These are phyloP conservation scores for Halteria grandinella DNA, from an alignment of 73 alveolate genomes.

Conservation along the genomic window DNA sequence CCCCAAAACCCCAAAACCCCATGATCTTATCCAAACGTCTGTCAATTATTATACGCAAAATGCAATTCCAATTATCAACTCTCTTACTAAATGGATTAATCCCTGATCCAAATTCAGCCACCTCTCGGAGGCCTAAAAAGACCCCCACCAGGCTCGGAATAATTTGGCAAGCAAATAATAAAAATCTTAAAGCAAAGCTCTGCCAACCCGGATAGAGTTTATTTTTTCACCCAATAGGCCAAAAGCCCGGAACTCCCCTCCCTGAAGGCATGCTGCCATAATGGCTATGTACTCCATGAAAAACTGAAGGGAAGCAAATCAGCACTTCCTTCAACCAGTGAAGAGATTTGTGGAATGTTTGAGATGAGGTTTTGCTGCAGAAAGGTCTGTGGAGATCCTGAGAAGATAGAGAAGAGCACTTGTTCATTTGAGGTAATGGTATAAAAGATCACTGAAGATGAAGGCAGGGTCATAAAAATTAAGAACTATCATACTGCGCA, in stretches of 20 bases:
- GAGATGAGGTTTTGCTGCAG: conserved; percentile 43
- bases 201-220: conserved; percentile 24
- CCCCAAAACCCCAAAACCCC: too few relatives aligned
- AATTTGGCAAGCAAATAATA: conserved; percentile 1
- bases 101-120: too few relatives aligned
- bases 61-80: too few relatives aligned
- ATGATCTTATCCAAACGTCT: too few relatives aligned
- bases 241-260: too few relatives aligned
- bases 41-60: too few relatives aligned
- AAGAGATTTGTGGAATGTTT: neutral
- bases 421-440: conserved; percentile 29
- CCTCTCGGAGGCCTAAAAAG: too few relatives aligned
- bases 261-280: conserved; percentile 53
- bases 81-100: too few relatives aligned
- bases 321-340: neutral
- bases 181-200: conserved; percentile 9
- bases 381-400: conserved; percentile 27
- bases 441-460: conserved; percentile 38
- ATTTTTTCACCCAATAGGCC: neutral
- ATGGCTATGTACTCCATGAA: conserved; percentile 29
- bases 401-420: conserved; percentile 22
- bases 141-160: conserved; percentile 17
- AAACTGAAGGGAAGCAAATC: neutral
- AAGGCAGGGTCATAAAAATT: conserved; percentile 18
- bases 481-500: conserved; percentile 49